Percentiles rank a stretch among this genome's conserved stretches.
Conservation (phyloP, 2,329 filamentous ascomycete species). For the Verticillium zaregamsianum region DNA sequence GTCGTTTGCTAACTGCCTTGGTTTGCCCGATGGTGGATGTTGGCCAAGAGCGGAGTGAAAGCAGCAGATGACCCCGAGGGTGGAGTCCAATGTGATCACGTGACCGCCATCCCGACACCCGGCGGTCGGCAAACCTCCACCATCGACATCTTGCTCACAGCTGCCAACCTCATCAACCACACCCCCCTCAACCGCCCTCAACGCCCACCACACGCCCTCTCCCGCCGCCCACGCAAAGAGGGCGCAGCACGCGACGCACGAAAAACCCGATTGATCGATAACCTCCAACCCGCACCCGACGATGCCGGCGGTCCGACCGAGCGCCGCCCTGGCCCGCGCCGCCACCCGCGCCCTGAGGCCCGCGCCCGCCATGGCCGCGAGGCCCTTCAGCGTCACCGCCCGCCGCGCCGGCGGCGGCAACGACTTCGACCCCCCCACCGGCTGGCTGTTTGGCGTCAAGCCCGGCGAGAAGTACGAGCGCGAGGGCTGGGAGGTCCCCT, state of each 20-base stretch:
- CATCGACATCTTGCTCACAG: slow-evolving; percentile 2
- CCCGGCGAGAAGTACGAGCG: slow-evolving; percentile 93
- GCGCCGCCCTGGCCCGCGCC: slow-evolving; percentile 13
- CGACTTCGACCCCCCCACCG: slow-evolving; percentile 84
- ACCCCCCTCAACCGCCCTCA: neutral
- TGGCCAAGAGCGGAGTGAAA: neutral
- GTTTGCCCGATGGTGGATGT: slow-evolving; percentile 1
- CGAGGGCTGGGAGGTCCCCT: slow-evolving; percentile 92
- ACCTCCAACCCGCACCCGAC: neutral
- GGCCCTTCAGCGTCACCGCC: slow-evolving; percentile 40
- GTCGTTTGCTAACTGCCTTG: neutral
- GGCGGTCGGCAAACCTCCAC: slow-evolving; percentile 3
- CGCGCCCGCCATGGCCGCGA: slow-evolving; percentile 18
- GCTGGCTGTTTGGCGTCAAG: slow-evolving; percentile 92
- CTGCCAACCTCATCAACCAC: slow-evolving; percentile 12
- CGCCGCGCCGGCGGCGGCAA: slow-evolving; percentile 40
- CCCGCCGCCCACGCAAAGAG: neutral
- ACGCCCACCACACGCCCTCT: neutral
- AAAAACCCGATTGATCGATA: slow-evolving; percentile 5
- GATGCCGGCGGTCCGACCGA: slow-evolving; percentile 15
- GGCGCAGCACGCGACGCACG: neutral
- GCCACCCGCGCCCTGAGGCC: slow-evolving; percentile 28
- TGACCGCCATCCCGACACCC: neutral
- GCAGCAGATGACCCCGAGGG: neutral
- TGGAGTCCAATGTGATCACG: neutral